These are phyloP conservation scores for Exophiala bonariae DNA, from an alignment of 2,329 filamentous ascomycete genomes.

Conservation along the genomic window DNA sequence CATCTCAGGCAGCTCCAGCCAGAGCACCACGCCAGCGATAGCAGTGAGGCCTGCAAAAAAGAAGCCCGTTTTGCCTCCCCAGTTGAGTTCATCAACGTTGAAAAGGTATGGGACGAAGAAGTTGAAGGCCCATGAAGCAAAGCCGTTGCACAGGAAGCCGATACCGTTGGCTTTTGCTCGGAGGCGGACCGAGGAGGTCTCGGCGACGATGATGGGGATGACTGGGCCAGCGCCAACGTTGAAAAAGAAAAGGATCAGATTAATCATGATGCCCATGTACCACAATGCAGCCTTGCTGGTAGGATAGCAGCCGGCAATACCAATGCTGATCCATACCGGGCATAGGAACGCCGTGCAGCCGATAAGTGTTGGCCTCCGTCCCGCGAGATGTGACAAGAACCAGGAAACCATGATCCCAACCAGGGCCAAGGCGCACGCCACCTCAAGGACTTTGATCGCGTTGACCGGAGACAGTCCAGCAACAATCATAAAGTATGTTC, in stretches of 20 bases:
- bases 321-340: not conserved
- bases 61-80: not conserved
- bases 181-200: conserved; percentile 28
- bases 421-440: not conserved
- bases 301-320: not conserved
- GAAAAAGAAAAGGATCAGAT: conserved; percentile 10
- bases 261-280: not conserved
- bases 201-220: conserved; percentile 44
- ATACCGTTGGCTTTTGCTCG: not conserved
- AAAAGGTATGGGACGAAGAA: not conserved
- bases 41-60: not conserved
- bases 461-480: not conserved
- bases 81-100: not conserved
- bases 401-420: not conserved
- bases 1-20: not conserved
- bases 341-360: not conserved
- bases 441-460: not conserved
- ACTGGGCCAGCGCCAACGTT: not conserved
- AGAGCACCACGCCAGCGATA: not conserved
- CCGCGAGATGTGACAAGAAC: not conserved
- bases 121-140: too few species aligned
- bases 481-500: not conserved
- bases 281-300: not conserved
- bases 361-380: not conserved
- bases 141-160: too few species aligned